phyloP scores from a whole-genome alignment of 1,139 yeast species.

The Komagataea norvegica region DNA sequence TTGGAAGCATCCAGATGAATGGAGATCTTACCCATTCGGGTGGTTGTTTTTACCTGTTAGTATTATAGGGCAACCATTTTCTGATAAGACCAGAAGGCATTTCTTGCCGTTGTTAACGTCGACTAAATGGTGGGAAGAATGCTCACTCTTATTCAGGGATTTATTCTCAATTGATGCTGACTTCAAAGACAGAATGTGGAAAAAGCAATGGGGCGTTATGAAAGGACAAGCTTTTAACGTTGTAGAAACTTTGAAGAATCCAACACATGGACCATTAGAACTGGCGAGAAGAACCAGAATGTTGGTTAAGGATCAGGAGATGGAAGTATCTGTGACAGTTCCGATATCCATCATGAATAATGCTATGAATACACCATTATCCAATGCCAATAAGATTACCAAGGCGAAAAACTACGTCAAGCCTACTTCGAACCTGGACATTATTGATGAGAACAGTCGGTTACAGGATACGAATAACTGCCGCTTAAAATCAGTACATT shows the following conservation, averaged over 20 bases:
- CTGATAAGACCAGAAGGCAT: conserved; percentile 50
- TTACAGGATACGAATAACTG: too few species aligned
- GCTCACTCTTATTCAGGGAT: conserved; percentile 42
- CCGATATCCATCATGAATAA: conserved; percentile 31
- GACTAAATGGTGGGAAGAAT: conserved; percentile 67
- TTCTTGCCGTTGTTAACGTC: conserved; percentile 58
- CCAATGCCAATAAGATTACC: neutral
- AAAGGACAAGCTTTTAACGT: conserved; percentile 80
- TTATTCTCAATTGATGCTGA: conserved; percentile 55
- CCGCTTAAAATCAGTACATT: neutral
- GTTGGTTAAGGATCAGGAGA: conserved; percentile 55
- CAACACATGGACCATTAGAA: conserved; percentile 64
- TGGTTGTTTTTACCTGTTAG: conserved; percentile 68
- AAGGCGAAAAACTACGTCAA: neutral
- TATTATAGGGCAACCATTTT: conserved; percentile 65
- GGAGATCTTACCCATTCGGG: conserved; percentile 79
- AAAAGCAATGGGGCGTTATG: conserved; percentile 61
- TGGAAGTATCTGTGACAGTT: conserved; percentile 50
- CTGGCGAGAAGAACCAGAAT: conserved; percentile 55
- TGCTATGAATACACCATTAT: conserved; percentile 33
- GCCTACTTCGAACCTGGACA: neutral
- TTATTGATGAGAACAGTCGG: conserved; percentile 3
- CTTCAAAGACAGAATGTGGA: conserved; percentile 64
- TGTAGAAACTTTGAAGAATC: conserved; percentile 55
- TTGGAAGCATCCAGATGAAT: conserved; percentile 81